Evolutionary conservation across 2,329 filamentous ascomycete genomes (phyloP), one percentile per base, ranked within the genome.

Genomic region (Cercospora zeina): DNA sequence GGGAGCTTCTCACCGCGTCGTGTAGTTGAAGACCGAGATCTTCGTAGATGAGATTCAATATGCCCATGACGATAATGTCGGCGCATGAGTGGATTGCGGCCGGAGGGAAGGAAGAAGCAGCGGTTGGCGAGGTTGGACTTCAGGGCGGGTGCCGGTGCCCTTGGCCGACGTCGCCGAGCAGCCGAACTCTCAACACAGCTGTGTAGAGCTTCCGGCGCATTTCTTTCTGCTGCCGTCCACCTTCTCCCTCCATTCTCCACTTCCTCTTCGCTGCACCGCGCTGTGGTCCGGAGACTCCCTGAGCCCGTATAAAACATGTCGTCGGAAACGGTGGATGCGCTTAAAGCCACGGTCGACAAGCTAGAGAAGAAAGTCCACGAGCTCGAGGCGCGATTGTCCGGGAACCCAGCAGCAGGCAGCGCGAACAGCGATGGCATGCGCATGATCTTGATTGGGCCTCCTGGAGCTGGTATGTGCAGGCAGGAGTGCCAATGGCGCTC

Each of bases 371-470:
- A 93, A 74, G 89, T 99, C 73, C 87, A 89, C 78, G 85, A 90
- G 75, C 86, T 99, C 69, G 95, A 99, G 79, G 79, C 84, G 74
- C 87, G 87, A 75, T 82, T 95, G 63, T 75, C 78, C 45, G 77
- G 77, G 61, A 68, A 73, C 56, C 68, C 69, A 75, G 76, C 71
- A 37, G 59, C 59, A 27, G 59, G 65, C 47, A 82, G 64, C 83
- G 84, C 70, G 80, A 81, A 70, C 76, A 78, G 42, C 66, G 71
- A 75, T 70, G 85, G 89, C 74, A 86, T 99, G 79, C 89, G 95
- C 80, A 96, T 99, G 90, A 92, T 99, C 73, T 82, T 99, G 74
- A 97, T 99, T 82, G 95, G 95, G 37, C 95, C 95, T 76, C 95
- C 95, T 61, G 95, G 95, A 78, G 95, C 95, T 79, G 95, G 95